Conservation (phyloP, 345 rosid genomes). For the Geranium rotundifolium region DNA sequence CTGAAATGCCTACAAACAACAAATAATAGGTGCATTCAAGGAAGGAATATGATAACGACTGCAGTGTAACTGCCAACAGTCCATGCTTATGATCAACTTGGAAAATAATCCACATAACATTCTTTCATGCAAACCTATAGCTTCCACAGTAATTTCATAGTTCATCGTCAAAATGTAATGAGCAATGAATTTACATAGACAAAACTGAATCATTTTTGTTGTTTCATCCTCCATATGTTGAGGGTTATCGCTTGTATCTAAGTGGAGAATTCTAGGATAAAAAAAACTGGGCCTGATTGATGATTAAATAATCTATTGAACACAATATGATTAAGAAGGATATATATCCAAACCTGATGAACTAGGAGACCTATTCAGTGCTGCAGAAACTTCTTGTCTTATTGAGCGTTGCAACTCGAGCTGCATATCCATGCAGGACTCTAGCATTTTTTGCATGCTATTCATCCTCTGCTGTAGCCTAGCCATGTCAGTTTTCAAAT, state of each 20-base stretch:
- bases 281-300: no score
- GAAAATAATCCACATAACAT: background rate
- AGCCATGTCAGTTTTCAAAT: conserved; percentile 81
- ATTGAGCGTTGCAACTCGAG: conserved; percentile 86
- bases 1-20: conserved; percentile 26
- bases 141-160: no score
- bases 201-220: no score
- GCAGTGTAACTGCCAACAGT: no score
- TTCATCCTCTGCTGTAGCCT: conserved; percentile 92
- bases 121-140: background rate
- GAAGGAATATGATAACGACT: no score
- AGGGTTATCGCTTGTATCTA: background rate
- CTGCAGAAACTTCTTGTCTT: conserved; percentile 82
- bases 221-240: background rate
- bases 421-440: conserved; percentile 98
- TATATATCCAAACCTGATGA: conserved; percentile 34
- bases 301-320: background rate
- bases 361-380: conserved; percentile 55
- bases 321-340: background rate
- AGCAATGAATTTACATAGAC: no score
- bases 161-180: no score
- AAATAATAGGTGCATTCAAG: background rate
- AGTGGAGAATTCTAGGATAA: background rate
- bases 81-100: no score
- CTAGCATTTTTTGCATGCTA: conserved; percentile 80